These are phyloP conservation scores for Zopfochytrium polystomum DNA, from an alignment of 371 early-diverging fungal genomes.

Conservation along the genomic window DNA sequence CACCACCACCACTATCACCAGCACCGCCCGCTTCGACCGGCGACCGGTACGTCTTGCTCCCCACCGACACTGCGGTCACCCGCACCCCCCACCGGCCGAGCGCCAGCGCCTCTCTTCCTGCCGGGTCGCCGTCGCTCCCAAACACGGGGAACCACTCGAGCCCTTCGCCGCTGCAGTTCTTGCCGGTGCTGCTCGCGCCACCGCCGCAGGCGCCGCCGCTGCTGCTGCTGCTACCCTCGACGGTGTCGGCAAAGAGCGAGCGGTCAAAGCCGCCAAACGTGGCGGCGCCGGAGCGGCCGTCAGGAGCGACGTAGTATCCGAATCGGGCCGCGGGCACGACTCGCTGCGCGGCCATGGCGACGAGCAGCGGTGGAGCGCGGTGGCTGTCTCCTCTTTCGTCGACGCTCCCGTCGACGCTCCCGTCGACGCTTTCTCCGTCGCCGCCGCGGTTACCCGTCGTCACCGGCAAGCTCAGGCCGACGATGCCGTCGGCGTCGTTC, in stretches of 20 bases:
- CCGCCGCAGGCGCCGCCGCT: no score
- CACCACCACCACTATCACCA: no score
- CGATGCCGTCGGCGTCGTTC: constrained; percentile 21
- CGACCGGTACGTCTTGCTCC: no score
- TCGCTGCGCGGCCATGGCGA: constrained; percentile 7
- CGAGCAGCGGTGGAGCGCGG: constrained; percentile 3
- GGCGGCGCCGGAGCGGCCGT: constrained; percentile 7
- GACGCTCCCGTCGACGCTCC: neutral
- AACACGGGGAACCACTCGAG: no score
- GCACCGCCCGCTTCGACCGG: constrained; percentile 9
- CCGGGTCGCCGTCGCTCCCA: no score
- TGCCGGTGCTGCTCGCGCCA: no score
- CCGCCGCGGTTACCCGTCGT: constrained; percentile 14
- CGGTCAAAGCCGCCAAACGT: constrained; percentile 19
- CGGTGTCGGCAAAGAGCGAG: neutral
- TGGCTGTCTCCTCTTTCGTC: no score
- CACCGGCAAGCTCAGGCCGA: constrained; percentile 23
- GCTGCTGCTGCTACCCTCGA: no score
- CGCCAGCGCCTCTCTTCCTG: no score
- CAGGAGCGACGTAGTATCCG: constrained; percentile 17
- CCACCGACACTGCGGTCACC: no score
- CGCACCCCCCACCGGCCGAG: no score
- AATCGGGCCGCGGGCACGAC: constrained; percentile 14
- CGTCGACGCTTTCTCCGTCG: constrained; percentile 20
- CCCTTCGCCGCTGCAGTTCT: neutral